These are phyloP conservation scores for Neophaeococcomyces mojaviensis DNA, from an alignment of 2,329 filamentous ascomycete species.

Conservation along the genomic window DNA sequence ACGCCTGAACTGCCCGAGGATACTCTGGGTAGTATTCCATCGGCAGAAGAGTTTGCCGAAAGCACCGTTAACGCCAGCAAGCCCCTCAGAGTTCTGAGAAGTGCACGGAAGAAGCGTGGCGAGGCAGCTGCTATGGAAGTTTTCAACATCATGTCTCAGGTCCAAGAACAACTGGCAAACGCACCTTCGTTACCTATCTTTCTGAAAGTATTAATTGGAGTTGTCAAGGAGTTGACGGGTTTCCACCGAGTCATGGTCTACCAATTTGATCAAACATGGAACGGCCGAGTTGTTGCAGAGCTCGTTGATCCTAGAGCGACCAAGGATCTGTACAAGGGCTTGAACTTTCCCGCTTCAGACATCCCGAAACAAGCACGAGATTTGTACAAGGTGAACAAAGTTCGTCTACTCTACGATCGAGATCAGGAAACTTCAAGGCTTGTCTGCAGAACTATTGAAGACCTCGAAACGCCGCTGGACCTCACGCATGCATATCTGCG, in stretches of 20 bases:
- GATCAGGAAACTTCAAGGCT: slow-evolving; percentile 72
- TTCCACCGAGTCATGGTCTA: slow-evolving; percentile 93
- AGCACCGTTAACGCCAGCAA: slow-evolving; percentile 70
- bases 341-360: slow-evolving; percentile 82
- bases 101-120: slow-evolving; percentile 65
- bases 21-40: slow-evolving; percentile 65
- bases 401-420: slow-evolving; percentile 77
- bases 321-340: slow-evolving; percentile 74
- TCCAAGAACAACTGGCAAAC: slow-evolving; percentile 75
- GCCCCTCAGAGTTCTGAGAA: slow-evolving; percentile 68
- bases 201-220: slow-evolving; percentile 72
- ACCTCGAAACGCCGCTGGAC: slow-evolving; percentile 68
- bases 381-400: slow-evolving; percentile 85
- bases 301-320: slow-evolving; percentile 73
- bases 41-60: slow-evolving; percentile 63
- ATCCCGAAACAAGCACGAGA: slow-evolving; percentile 80
- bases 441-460: slow-evolving; percentile 68
- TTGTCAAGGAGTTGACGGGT: slow-evolving; percentile 81
- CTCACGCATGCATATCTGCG: slow-evolving; percentile 78
- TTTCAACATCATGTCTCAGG: slow-evolving; percentile 85
- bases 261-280: slow-evolving; percentile 76
- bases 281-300: slow-evolving; percentile 81
- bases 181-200: slow-evolving; percentile 65
- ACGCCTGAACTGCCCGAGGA: slow-evolving; percentile 62
- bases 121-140: slow-evolving; percentile 88